A percentile compares a stretch with the other conserved stretches of the same genome.
Evolutionary conservation across 2,329 filamentous ascomycete genomes (phyloP).

Genomic region (Aureobasidium sp.): DNA sequence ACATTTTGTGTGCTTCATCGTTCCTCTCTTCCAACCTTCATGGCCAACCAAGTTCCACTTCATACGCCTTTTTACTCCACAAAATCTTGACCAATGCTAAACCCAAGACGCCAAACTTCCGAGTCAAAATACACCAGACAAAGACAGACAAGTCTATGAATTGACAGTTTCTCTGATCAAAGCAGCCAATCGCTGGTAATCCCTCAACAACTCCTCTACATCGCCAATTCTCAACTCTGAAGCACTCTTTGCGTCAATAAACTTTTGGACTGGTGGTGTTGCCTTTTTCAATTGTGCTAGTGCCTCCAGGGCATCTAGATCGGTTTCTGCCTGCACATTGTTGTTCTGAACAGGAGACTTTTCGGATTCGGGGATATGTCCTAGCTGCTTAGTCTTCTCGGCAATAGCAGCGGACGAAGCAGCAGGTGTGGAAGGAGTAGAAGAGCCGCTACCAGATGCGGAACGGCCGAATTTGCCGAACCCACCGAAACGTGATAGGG

Average conservation of each 20-base stretch:
- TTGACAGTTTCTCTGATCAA: slow-evolving; percentile 37
- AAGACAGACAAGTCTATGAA: background rate
- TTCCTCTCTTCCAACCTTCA: too few relatives aligned
- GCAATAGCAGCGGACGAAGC: slow-evolving; percentile 43
- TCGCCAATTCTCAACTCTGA: slow-evolving; percentile 41
- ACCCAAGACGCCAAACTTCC: background rate
- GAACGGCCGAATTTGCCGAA: slow-evolving; percentile 29
- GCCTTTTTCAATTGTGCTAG: slow-evolving; percentile 40
- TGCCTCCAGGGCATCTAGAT: slow-evolving; percentile 35
- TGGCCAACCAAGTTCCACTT: background rate
- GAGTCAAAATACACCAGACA: background rate
- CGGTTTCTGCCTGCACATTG: slow-evolving; percentile 18
- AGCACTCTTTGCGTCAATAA: slow-evolving; percentile 40
- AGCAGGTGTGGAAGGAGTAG: slow-evolving; percentile 27
- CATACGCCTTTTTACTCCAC: background rate
- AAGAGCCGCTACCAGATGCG: slow-evolving; percentile 21
- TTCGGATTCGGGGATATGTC: slow-evolving; percentile 22
- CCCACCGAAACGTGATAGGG: slow-evolving; percentile 29
- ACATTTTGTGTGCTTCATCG: too few relatives aligned
- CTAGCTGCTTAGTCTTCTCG: slow-evolving; percentile 30
- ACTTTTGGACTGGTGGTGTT: slow-evolving; percentile 40
- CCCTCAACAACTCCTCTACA: slow-evolving; percentile 37
- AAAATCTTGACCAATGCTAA: too few relatives aligned
- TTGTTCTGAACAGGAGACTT: slow-evolving; percentile 7
- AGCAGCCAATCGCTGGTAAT: slow-evolving; percentile 36